Evolutionary conservation across 2,329 filamentous ascomycete genomes (phyloP), one percentile per base, ranked within the genome.

Genomic region (Talaromyces sp.): DNA sequence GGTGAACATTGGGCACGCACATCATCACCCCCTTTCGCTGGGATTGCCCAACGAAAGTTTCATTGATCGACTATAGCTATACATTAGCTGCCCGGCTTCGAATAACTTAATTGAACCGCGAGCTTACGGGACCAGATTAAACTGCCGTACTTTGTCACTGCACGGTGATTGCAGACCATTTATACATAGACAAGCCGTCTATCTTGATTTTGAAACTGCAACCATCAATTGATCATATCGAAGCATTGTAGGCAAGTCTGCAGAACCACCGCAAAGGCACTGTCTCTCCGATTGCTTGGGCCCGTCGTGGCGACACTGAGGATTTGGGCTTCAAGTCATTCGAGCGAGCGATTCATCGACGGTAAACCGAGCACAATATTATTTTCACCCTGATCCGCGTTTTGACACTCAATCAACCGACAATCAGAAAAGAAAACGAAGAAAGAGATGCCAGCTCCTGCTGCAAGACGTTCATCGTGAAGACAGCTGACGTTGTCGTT

Each of bases 1-100:
- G 8, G 52, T 56, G 52, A 37, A n/a, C 31, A 56, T 56, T 56
- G 52, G 52, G 52, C 52, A 54, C 50, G n/a, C 52, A 39, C 33
- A 22, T 9, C 7, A 16, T 39, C 52, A 22, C 6, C 13, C 52
- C 19, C 52, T 37, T 56, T 56, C 6, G 52, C 52, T 56, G n/a
- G 19, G 33, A 22, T 56, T 37, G 52, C 52, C 52, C 52, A 56
- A 56, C 33, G 19, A 37, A 22, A 56, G n/a, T 56, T 33, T 22
- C 6, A 13, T 56, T 56, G 10, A 56, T 37, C 11, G 8, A 39
- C 13, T 22, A 24, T 37, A 22, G 33, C 52, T 37, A 24, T 56
- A 13, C 35, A 33, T 22, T 24, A 39, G 37, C 52, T 37, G 33
- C 52, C 22, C 52, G 11, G 33, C 52, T 56, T 10, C 9, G n/a